Evolutionary conservation across 1,139 yeast species (phyloP).

Genomic region (Yamadazyma dushanensis): DNA sequence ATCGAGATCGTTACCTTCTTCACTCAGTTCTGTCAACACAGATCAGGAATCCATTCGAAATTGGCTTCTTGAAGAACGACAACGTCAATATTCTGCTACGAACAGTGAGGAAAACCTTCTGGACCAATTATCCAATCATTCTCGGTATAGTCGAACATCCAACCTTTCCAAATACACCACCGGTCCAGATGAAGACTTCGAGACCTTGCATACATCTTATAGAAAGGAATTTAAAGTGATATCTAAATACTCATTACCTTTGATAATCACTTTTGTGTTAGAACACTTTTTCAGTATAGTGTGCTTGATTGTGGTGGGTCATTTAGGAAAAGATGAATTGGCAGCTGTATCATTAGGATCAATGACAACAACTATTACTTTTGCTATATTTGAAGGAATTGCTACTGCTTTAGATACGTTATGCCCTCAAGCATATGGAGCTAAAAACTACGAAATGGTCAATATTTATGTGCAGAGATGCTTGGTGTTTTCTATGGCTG

Average conservation of each 20-base stretch:
- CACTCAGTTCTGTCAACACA: slow-evolving; percentile 51
- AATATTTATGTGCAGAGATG: slow-evolving; percentile 68
- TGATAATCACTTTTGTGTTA: slow-evolving; percentile 64
- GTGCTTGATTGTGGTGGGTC: slow-evolving; percentile 71
- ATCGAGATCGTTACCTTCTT: slow-evolving; percentile 64
- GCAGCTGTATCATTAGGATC: slow-evolving; percentile 86
- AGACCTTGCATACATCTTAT: slow-evolving; percentile 45
- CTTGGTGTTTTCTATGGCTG: slow-evolving; percentile 51
- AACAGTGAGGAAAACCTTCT: slow-evolving; percentile 29
- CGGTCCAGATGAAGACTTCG: slow-evolving; percentile 31
- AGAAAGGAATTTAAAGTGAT: slow-evolving; percentile 49
- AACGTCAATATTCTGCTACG: slow-evolving; percentile 45
- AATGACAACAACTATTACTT: slow-evolving; percentile 83
- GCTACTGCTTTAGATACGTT: slow-evolving; percentile 86
- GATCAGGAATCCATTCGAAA: slow-evolving; percentile 53
- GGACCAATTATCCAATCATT: slow-evolving; percentile 16
- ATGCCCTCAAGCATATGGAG: slow-evolving; percentile 83
- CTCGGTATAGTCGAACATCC: slow-evolving; percentile 11
- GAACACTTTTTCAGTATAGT: slow-evolving; percentile 75
- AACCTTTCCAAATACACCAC: slow-evolving; percentile 7
- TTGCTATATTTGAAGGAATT: slow-evolving; percentile 84
- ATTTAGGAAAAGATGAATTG: slow-evolving; percentile 66
- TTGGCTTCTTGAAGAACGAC: slow-evolving; percentile 72
- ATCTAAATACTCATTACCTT: slow-evolving; percentile 58
- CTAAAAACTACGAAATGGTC: slow-evolving; percentile 60